phyloP scores from a whole-genome alignment of 306 rosid species.

The Cyamopsis tetragonoloba region DNA sequence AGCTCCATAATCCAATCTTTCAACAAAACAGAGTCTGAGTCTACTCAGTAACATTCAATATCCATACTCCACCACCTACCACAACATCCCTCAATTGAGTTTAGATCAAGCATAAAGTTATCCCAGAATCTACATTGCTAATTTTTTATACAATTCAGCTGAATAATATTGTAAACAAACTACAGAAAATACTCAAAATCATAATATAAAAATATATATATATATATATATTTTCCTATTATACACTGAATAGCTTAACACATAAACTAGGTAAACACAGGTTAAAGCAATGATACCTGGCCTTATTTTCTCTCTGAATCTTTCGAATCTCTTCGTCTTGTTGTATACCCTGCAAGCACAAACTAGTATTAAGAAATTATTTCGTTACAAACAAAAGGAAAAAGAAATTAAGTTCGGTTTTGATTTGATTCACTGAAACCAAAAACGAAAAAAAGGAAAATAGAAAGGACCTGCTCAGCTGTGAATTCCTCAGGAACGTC shows the following conservation, averaged over 20 bases:
- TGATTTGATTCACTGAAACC: neutral
- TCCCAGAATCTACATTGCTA: neutral
- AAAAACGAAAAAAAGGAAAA: neutral
- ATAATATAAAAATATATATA: too few relatives aligned
- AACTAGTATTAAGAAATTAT: conserved; percentile 3
- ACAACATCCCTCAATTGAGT: neutral
- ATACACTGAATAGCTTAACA: neutral
- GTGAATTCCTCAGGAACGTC: conserved; percentile 88
- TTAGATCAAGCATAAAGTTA: neutral
- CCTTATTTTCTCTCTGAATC: conserved; percentile 57
- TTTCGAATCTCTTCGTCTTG: conserved; percentile 53
- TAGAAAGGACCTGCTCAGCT: conserved; percentile 45
- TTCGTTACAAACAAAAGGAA: neutral
- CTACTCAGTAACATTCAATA: neutral
- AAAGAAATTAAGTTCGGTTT: neutral
- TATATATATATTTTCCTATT: neutral
- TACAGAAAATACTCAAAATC: neutral
- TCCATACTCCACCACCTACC: neutral
- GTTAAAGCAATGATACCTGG: conserved; percentile 51
- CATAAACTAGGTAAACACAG: neutral
- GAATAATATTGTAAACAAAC: neutral
- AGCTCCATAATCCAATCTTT: neutral
- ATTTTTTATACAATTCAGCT: neutral
- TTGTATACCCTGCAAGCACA: conserved; percentile 53
- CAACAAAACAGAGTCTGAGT: conserved; percentile 4